phyloP scores from a whole-genome alignment of 2,329 filamentous ascomycete genomes.

The Xylariales sp. region DNA sequence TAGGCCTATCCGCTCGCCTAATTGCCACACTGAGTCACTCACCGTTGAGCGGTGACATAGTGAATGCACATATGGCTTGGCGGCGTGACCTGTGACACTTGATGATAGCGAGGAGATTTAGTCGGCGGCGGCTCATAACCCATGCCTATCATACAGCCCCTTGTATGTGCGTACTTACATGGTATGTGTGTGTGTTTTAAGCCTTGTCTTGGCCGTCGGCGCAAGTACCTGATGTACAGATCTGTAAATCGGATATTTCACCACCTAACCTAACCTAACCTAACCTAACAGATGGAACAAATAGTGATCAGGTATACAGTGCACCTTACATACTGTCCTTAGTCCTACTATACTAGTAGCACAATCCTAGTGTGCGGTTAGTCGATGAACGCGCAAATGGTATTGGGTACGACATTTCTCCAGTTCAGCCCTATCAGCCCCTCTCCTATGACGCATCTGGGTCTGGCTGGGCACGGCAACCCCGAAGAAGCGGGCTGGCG shows the following conservation, averaged over 20 bases:
- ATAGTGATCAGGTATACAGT: slow-evolving; percentile 6
- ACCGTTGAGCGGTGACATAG: slow-evolving; percentile 28
- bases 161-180: not conserved
- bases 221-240: not conserved
- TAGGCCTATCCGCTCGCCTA: slow-evolving; percentile 29
- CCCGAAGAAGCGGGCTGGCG: slow-evolving; percentile 34
- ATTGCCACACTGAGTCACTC: slow-evolving; percentile 35
- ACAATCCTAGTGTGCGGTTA: not conserved
- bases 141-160: slow-evolving; percentile 18
- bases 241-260: slow-evolving; percentile 7
- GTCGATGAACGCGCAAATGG: not conserved
- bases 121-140: slow-evolving; percentile 21
- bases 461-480: slow-evolving; percentile 33
- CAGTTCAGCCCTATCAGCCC: slow-evolving; percentile 41
- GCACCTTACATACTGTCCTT: not conserved
- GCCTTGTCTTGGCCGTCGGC: slow-evolving; percentile 9
- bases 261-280: too few species aligned
- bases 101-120: slow-evolving; percentile 11
- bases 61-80: slow-evolving; percentile 31
- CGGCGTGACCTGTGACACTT: slow-evolving; percentile 27
- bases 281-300: too few species aligned
- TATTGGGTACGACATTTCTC: slow-evolving; percentile 27
- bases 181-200: not conserved
- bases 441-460: slow-evolving; percentile 37
- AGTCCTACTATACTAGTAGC: not conserved